Base-by-base conservation (phyloP, 202 grass and related monocot species). In the Schoenoplectus triqueter region DNA sequence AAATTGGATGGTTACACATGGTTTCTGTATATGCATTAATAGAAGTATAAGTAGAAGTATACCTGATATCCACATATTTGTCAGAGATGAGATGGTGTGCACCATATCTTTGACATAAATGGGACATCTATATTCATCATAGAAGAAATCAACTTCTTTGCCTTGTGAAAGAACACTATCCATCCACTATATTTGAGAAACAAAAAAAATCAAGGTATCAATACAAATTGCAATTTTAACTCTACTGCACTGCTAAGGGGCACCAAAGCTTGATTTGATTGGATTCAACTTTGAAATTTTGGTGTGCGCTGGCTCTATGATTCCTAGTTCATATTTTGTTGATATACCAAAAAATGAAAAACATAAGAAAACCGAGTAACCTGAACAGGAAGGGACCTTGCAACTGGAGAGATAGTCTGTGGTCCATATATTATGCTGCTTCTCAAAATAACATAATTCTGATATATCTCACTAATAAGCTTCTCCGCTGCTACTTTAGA, bases 341-440 rank as follows among this genome's bases (percentile, higher is more conserved):
- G 1, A 59, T 42, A 41, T 78, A 41, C 1, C 20, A n/a, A 82
- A 64, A 22, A 66, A 41, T 0, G 3, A 20, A 49, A 50, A 20
- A 49, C 5, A 82, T 14, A 52, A 1, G 62, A 10, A 67, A 64
- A 74, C 64, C 17, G 9, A 10, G n/a, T 6, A 7, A 95, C 92
- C 91, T 98, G 95, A 83, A 98, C 59, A 46, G 91, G 95, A 60
- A 98, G 92, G 19, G 95, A 98, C 69, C 94, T 98, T 20, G 90
- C 62, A 39, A 98, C 91, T 49, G 89, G 92, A 66, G 95, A 95
- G 82, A 95, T 80, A 57, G 92, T 98, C 57, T 98, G 95, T 73
- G 92, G 92, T 7, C 95, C 95, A 39, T 95, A 98, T 59, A 98
- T 98, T 40, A 98, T 98, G 59, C 95, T 98, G 86, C 92, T 98